Conservation (phyloP, 2,329 filamentous ascomycete species). For the Diplocarpon mali region DNA sequence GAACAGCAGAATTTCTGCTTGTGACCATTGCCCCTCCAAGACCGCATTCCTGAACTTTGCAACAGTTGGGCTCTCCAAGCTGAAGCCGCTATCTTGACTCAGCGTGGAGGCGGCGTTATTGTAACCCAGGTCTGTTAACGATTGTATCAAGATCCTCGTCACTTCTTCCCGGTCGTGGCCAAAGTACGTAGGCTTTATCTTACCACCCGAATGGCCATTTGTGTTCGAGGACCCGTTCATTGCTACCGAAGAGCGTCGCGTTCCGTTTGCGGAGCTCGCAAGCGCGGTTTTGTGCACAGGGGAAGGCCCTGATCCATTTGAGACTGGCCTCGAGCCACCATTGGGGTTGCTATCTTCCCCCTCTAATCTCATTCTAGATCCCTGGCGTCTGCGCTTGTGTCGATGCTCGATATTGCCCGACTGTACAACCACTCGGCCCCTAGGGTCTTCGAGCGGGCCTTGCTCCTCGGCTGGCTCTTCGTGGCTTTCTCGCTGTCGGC, state of each 20-base stretch:
- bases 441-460: slow-evolving; percentile 23
- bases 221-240: slow-evolving; percentile 43
- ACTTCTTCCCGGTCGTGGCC: slow-evolving; percentile 90
- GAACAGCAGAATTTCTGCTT: slow-evolving; percentile 74
- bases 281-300: slow-evolving; percentile 33
- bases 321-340: slow-evolving; percentile 39
- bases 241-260: slow-evolving; percentile 34
- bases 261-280: slow-evolving; percentile 35
- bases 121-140: slow-evolving; percentile 81
- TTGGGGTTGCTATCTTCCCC: slow-evolving; percentile 43
- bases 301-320: slow-evolving; percentile 42
- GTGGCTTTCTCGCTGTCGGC: slow-evolving; percentile 39
- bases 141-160: slow-evolving; percentile 84
- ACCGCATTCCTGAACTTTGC: slow-evolving; percentile 77
- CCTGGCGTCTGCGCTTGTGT: slow-evolving; percentile 48
- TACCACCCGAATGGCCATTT: slow-evolving; percentile 22
- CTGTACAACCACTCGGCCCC: slow-evolving; percentile 14
- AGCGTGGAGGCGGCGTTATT: slow-evolving; percentile 62
- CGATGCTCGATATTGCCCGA: slow-evolving; percentile 26
- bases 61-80: slow-evolving; percentile 77
- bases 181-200: slow-evolving; percentile 43
- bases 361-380: slow-evolving; percentile 52
- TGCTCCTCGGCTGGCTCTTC: slow-evolving; percentile 30
- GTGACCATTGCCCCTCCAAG: slow-evolving; percentile 66
- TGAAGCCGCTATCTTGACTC: slow-evolving; percentile 71